Percentiles rank a stretch among this genome's conserved stretches.
Conservation (phyloP, 2,329 filamentous ascomycete genomes). For the Alternaria gansuensis region DNA sequence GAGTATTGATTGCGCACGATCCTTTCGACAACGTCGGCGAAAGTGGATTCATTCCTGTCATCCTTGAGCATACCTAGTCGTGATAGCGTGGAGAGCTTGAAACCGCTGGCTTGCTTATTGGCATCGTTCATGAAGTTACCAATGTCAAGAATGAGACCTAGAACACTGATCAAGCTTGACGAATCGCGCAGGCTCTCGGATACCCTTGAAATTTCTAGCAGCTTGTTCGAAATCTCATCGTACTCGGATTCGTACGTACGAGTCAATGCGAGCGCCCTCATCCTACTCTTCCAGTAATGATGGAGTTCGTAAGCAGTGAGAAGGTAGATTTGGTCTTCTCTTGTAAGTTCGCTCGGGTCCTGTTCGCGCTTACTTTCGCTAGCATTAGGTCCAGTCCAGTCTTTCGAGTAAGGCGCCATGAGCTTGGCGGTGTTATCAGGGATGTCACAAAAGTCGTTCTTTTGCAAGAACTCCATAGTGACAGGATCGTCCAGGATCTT, state of each 20-base stretch:
- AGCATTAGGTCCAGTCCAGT: conserved; percentile 92
- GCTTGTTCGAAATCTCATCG: conserved; percentile 85
- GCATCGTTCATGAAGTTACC: conserved; percentile 99
- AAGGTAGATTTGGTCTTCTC: conserved; percentile 95
- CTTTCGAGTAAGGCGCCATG: conserved; percentile 94
- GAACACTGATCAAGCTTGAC: conserved; percentile 92
- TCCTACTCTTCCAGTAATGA: conserved; percentile 98
- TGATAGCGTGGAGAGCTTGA: conserved; percentile 95
- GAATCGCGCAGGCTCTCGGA: conserved; percentile 91
- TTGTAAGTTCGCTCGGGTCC: conserved; percentile 86
- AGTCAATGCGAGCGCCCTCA: conserved; percentile 87
- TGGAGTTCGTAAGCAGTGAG: conserved; percentile 93
- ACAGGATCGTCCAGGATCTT: conserved; percentile 88
- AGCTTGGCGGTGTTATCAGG: conserved; percentile 89
- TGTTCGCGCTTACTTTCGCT: conserved; percentile 79
- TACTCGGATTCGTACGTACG: conserved; percentile 87
- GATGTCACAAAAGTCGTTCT: conserved; percentile 90
- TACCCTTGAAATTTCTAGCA: conserved; percentile 84
- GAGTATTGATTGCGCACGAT: conserved; percentile 97
- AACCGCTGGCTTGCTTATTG: conserved; percentile 96
- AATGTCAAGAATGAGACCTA: conserved; percentile 95
- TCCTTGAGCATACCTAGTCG: conserved; percentile 98
- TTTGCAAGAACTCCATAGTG: conserved; percentile 95
- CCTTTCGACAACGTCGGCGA: conserved; percentile 94
- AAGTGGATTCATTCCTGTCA: conserved; percentile 96